Evolutionary conservation across 2,329 filamentous ascomycete species (phyloP).

Genomic region (Tolypocladium guangdongense): DNA sequence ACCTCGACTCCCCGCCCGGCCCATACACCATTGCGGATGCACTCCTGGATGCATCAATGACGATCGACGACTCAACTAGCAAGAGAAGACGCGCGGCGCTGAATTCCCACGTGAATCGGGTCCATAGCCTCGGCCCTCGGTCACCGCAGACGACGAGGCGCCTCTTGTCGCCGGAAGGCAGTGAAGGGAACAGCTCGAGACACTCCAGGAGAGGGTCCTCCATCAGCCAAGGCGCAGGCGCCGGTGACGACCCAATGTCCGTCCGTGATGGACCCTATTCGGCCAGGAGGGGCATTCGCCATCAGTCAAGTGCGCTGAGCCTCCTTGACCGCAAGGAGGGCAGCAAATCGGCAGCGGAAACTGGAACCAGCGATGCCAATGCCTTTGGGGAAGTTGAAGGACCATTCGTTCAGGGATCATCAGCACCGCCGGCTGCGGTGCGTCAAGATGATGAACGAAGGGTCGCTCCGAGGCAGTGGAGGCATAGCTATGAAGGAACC

Average conservation of each 20-base stretch:
- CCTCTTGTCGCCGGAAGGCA: slow-evolving; percentile 19
- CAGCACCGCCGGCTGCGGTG: slow-evolving; percentile 10
- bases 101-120: slow-evolving; percentile 38
- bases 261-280: slow-evolving; percentile 30
- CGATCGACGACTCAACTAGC: slow-evolving; percentile 58
- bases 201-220: slow-evolving; percentile 27
- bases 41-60: slow-evolving; percentile 81
- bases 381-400: slow-evolving; percentile 51
- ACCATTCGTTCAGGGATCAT: slow-evolving; percentile 31
- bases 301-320: slow-evolving; percentile 48
- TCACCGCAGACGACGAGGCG: slow-evolving; percentile 12
- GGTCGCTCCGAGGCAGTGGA: slow-evolving; percentile 34
- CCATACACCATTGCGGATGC: slow-evolving; percentile 83
- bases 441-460: slow-evolving; percentile 17
- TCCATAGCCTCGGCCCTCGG: slow-evolving; percentile 23
- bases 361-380: slow-evolving; percentile 46
- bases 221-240: slow-evolving; percentile 11
- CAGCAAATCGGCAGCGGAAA: slow-evolving; percentile 47
- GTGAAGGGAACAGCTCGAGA: slow-evolving; percentile 21
- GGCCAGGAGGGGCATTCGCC: slow-evolving; percentile 36
- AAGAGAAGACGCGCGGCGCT: slow-evolving; percentile 39
- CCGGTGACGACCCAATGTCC: slow-evolving; percentile 23
- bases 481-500: slow-evolving; percentile 79
- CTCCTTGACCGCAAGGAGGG: slow-evolving; percentile 49
- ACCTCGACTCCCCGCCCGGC: slow-evolving; percentile 21